phyloP scores from a whole-genome alignment of 768 basidiomycete genomes.

The Zangia roseola region DNA sequence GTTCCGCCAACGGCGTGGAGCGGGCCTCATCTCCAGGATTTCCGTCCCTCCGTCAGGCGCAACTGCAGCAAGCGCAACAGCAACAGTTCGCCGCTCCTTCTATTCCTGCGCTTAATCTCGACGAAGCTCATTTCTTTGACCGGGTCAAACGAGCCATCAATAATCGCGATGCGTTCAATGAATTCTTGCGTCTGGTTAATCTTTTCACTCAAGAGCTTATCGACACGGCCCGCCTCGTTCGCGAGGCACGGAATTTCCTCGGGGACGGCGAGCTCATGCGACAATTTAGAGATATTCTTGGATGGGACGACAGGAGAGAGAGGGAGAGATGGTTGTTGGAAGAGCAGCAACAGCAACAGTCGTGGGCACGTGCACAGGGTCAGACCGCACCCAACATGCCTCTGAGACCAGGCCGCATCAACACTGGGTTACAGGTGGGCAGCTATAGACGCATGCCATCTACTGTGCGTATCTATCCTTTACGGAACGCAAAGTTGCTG shows the following conservation, averaged over 20 bases:
- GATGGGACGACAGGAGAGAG: conserved; percentile 79
- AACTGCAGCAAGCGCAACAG: conserved; percentile 25
- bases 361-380: conserved; percentile 51
- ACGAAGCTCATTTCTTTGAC: conserved; percentile 87
- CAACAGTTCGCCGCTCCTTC: conserved; percentile 17
- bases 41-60: conserved; percentile 20
- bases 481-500: neutral
- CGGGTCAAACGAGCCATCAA: conserved; percentile 76
- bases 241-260: conserved; percentile 75
- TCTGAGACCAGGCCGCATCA: conserved; percentile 55
- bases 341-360: conserved; percentile 42
- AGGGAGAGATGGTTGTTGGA: conserved; percentile 51
- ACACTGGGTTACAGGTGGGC: conserved; percentile 73
- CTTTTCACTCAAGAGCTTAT: conserved; percentile 94
- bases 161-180: conserved; percentile 79
- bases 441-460: conserved; percentile 87
- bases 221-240: conserved; percentile 78
- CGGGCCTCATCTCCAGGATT: conserved; percentile 22
- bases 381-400: conserved; percentile 36
- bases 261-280: conserved; percentile 76
- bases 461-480: conserved; percentile 50
- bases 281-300: conserved; percentile 82
- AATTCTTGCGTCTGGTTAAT: conserved; percentile 94
- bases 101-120: conserved; percentile 27
- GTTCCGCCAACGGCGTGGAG: conserved; percentile 18